These are phyloP conservation scores for Leccinum ponderosum DNA, from an alignment of 1,284 basidiomycete species.

Conservation along the genomic window DNA sequence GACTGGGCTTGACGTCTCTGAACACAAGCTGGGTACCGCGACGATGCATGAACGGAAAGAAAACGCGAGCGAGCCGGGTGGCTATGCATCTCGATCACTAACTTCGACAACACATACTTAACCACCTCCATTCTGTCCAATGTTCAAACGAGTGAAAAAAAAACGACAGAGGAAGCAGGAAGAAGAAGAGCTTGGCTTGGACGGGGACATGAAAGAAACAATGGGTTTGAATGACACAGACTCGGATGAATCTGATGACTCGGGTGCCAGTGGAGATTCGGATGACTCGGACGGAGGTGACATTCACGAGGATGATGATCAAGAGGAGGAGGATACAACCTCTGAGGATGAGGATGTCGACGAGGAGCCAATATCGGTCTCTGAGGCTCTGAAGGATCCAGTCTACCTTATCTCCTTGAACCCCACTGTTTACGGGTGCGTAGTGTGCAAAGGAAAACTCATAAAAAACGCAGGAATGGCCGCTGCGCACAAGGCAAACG, in stretches of 20 bases:
- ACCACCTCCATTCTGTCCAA: conserved; percentile 26
- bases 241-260: conserved; percentile 58
- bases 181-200: conserved; percentile 70
- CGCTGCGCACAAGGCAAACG: conserved; percentile 66
- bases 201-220: conserved; percentile 68
- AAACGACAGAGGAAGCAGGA: conserved; percentile 62
- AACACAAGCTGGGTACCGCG: conserved; percentile 18
- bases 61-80: conserved; percentile 21
- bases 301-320: conserved; percentile 25
- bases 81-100: conserved; percentile 18
- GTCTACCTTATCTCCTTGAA: conserved; percentile 59
- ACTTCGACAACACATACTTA: too few relatives aligned
- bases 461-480: conserved; percentile 68
- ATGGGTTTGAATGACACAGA: conserved; percentile 76
- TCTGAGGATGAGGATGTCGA: conserved; percentile 29
- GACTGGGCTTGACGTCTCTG: conserved; percentile 18
- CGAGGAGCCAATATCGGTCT: conserved; percentile 51
- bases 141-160: conserved; percentile 85
- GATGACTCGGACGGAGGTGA: conserved; percentile 34
- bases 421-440: conserved; percentile 57
- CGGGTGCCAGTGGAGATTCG: conserved; percentile 6
- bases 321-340: conserved; percentile 31
- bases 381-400: conserved; percentile 62
- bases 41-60: conserved; percentile 29
- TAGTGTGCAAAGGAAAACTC: conserved; percentile 73